Conservation (phyloP, 176 grass and related monocot species). For the Aegilops umbellulata region DNA sequence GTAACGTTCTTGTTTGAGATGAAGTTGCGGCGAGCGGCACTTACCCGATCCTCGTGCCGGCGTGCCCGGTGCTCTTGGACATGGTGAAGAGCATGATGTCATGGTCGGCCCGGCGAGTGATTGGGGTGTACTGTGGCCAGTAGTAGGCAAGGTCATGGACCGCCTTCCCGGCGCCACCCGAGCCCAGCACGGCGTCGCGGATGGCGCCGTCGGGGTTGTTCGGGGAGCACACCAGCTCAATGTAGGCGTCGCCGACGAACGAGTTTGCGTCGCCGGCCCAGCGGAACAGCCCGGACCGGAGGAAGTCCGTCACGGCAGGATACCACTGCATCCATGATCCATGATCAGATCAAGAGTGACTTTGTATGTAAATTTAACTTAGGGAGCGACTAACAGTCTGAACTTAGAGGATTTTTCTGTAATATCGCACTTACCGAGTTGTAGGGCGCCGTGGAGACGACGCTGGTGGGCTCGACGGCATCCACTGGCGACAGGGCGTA, state of each 20-base stretch:
- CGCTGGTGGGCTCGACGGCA: constrained; percentile 44
- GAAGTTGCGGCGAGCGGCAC: neutral
- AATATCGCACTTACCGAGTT: constrained; percentile 64
- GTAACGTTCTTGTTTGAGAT: neutral
- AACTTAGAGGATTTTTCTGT: neutral
- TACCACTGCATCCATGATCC: constrained; percentile 50
- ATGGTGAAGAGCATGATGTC: constrained; percentile 96
- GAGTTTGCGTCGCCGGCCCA: constrained; percentile 72
- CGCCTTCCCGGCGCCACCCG: constrained; percentile 41
- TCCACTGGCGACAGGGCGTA: constrained; percentile 56
- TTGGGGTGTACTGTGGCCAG: constrained; percentile 92
- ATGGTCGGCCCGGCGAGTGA: constrained; percentile 44
- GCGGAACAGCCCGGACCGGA: constrained; percentile 56
- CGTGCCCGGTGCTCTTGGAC: constrained; percentile 84
- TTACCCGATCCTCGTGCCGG: constrained; percentile 81
- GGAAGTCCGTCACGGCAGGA: constrained; percentile 50
- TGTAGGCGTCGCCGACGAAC: constrained; percentile 53
- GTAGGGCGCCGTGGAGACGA: constrained; percentile 62
- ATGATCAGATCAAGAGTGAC: too few relatives aligned
- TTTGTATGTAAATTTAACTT: too few relatives aligned
- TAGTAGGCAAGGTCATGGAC: constrained; percentile 88
- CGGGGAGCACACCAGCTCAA: constrained; percentile 71
- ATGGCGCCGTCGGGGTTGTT: too few relatives aligned
- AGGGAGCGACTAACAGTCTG: neutral
- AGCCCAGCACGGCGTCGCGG: too few relatives aligned